Percentiles rank a stretch among this genome's conserved stretches.
phyloP scores from a whole-genome alignment of 495 filamentous ascomycete genomes.

The Lophiotrema nucula region DNA sequence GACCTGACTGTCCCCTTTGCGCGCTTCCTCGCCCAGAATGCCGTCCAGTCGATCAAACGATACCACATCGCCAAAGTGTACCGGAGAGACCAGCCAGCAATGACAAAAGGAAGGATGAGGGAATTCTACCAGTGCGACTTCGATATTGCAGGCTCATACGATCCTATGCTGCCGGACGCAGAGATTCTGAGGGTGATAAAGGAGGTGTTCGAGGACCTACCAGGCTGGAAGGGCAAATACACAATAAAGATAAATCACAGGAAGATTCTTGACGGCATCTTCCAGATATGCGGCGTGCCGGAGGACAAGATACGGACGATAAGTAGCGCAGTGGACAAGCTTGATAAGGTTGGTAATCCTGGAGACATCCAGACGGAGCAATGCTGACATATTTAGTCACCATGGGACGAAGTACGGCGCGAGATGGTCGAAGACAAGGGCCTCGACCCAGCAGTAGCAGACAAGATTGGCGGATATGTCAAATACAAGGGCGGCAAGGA shows the following conservation, averaged over 20 bases:
- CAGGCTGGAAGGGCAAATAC: conserved; percentile 64
- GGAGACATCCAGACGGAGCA: too few relatives aligned
- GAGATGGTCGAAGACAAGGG: conserved; percentile 96
- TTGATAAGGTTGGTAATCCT: conserved; percentile 63
- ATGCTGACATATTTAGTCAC: conserved; percentile 39
- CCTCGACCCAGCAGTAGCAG: conserved; percentile 67
- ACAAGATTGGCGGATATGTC: conserved; percentile 82
- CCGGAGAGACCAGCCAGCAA: conserved; percentile 75
- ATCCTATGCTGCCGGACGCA: conserved; percentile 95
- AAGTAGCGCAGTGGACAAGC: conserved; percentile 89
- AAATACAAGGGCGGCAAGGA: conserved; percentile 58
- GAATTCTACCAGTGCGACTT: conserved; percentile 99
- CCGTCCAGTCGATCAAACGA: conserved; percentile 73
- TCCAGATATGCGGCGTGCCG: conserved; percentile 86
- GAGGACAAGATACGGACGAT: conserved; percentile 81
- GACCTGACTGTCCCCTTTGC: conserved; percentile 91
- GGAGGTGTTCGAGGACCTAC: conserved; percentile 80
- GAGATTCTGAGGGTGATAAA: conserved; percentile 80
- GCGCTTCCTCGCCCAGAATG: conserved; percentile 84
- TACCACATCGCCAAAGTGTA: conserved; percentile 92
- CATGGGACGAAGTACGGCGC: conserved; percentile 84
- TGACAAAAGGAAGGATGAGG: conserved; percentile 86
- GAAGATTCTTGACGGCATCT: conserved; percentile 90
- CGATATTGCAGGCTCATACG: conserved; percentile 87
- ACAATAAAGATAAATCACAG: conserved; percentile 96